Evolutionary conservation across 257 asterid genomes (phyloP).

Genomic region (Solanum dulcamara): DNA sequence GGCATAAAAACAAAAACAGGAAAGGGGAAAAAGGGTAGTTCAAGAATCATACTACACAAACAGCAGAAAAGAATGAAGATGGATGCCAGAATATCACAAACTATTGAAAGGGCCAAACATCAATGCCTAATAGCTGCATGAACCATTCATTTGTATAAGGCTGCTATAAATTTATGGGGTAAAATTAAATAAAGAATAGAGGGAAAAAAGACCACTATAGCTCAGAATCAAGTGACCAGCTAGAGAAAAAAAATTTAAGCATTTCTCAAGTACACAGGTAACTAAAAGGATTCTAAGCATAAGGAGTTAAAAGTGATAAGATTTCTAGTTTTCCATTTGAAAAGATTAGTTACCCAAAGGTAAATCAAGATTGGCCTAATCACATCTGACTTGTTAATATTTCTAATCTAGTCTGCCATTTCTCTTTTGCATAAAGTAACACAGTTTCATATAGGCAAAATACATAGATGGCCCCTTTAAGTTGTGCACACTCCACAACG

Average conservation of each 20-base stretch:
- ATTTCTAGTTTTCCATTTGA: background rate
- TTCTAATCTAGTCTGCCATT: background rate
- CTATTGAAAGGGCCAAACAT: background rate
- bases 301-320: background rate
- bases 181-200: background rate
- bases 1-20: background rate
- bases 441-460: background rate
- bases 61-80: background rate
- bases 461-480: background rate
- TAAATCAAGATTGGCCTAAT: background rate
- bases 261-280: background rate
- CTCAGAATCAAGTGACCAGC: background rate
- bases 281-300: background rate
- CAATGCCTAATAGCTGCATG: background rate
- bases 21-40: background rate
- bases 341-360: background rate
- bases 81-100: background rate
- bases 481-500: background rate
- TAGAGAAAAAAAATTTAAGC: background rate
- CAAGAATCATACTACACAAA: background rate
- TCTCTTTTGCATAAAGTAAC: background rate
- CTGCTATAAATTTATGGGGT: background rate
- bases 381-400: background rate
- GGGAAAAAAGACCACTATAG: background rate
- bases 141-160: background rate